Conservation (phyloP, 2,329 filamentous ascomycete genomes). For the Sclerotinia nivalis region DNA sequence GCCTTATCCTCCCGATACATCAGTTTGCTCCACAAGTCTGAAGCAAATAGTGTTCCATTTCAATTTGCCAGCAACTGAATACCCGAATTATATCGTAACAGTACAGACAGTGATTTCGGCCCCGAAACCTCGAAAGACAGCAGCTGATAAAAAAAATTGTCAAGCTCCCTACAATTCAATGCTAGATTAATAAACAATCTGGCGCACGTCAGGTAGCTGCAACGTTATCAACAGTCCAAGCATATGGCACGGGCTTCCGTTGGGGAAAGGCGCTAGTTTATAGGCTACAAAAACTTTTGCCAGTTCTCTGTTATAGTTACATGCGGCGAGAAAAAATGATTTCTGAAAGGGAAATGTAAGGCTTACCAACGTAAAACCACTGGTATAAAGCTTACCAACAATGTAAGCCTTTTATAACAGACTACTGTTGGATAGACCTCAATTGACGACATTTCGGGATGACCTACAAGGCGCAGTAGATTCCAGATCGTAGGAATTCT, state of each 20-base stretch:
- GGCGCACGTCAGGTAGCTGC: not conserved
- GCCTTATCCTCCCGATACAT: no score
- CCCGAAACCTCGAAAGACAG: not conserved
- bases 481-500: not conserved
- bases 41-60: not conserved
- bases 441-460: not conserved
- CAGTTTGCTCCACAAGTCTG: no score
- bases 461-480: constrained; percentile 14
- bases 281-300: not conserved
- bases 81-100: no score
- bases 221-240: not conserved
- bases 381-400: not conserved
- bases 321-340: not conserved
- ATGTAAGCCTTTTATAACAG: not conserved
- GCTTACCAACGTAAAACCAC: not conserved
- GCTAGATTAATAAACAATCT: not conserved
- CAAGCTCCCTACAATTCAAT: not conserved
- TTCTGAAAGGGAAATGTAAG: not conserved
- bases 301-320: not conserved
- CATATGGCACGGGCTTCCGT: not conserved
- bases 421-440: not conserved
- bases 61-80: no score
- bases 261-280: not conserved
- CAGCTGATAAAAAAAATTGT: no score
- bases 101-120: not conserved